A percentile compares a stretch with the other conserved stretches of the same genome.
Conservation (phyloP, 176 grass and related monocot genomes). For the Dactylis glomerata region DNA sequence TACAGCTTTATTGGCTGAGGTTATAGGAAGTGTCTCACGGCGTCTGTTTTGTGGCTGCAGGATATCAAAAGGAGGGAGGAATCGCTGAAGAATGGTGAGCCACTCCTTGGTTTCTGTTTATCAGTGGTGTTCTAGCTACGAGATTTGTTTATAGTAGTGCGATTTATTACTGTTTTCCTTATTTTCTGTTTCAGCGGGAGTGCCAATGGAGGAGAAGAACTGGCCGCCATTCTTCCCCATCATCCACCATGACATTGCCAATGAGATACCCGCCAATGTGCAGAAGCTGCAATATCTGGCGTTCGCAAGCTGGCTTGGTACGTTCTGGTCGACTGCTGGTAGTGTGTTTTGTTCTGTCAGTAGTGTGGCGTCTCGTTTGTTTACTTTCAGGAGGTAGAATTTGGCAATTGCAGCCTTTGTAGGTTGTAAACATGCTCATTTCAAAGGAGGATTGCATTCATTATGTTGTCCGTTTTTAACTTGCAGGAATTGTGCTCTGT, state of each 20-base stretch:
- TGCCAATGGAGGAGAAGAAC: conserved; percentile 42
- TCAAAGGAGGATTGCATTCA: not conserved
- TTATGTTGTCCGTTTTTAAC: not conserved
- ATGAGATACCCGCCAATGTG: conserved; percentile 49
- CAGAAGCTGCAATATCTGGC: conserved; percentile 52
- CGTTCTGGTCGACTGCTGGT: not conserved
- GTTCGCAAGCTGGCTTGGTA: conserved; percentile 48
- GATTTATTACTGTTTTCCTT: not conserved
- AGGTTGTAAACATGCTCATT: not conserved
- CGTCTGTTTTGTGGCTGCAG: conserved; percentile 33
- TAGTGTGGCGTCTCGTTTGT: not conserved
- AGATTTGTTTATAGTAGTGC: not conserved
- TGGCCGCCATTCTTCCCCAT: conserved; percentile 39
- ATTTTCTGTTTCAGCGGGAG: conserved; percentile 30
- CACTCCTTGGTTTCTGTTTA: not conserved
- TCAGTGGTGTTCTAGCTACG: not conserved
- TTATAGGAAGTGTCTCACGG: conserved; percentile 16
- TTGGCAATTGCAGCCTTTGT: not conserved
- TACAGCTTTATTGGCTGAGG: not conserved
- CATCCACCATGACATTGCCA: conserved; percentile 50
- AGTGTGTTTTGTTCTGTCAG: not conserved
- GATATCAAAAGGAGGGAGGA: conserved; percentile 88
- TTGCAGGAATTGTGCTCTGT: conserved; percentile 80
- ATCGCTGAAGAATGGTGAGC: conserved; percentile 63
- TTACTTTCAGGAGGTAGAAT: not conserved